Base-by-base conservation (phyloP, 1,284 basidiomycete species). In the Ceratobasidium theobromae region DNA sequence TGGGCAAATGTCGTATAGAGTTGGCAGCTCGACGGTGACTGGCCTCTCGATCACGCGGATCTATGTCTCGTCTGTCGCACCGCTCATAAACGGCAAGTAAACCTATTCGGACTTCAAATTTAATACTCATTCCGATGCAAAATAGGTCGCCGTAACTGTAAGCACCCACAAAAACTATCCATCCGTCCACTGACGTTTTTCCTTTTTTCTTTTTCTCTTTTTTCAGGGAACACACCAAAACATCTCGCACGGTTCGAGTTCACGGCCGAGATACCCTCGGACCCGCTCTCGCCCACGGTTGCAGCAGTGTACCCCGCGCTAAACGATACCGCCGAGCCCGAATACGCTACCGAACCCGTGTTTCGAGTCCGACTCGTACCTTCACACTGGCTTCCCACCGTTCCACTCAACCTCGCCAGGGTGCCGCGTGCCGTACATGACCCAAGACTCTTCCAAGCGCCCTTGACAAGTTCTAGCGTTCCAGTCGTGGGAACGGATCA, bases 211-310 rank as follows among this genome's bases (percentile, higher is more conserved):
- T 21, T 21, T 45, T 11, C 8, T 6, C 9, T 45, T 11, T 21
- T 11, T n/a, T 8, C 43, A 60, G 57, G 57, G 57, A 60, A 49
- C 32, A 60, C 43, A 23, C 45, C 57, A 3, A 60, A 60, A 40
- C 57, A 60, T 3, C 57, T 60, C 18, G 57, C 57, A 12, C 57
- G 57, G 1, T 60, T 60, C 21, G 45, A 48, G 25, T 60, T 60
- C 32, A 49, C 9, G 18, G n/a, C 27, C 32, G 57, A 60, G 35
- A 35, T 32, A 18, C 41, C 25, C 3, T 60, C 57, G 21, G 57
- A 60, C 21, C 45, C 57, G 32, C 45, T 48, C 57, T 60, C 57
- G 28, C 57, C 57, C 1, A 32, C 32, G 6, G 3, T 60, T 11
- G 57, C 46, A n/a, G 30, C 57, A 1, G 57, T 60, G 9, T 60